Percentiles rank a stretch among this genome's conserved stretches.
phyloP scores from a whole-genome alignment of 495 filamentous ascomycete genomes.

The Lasiosphaeria ovina region DNA sequence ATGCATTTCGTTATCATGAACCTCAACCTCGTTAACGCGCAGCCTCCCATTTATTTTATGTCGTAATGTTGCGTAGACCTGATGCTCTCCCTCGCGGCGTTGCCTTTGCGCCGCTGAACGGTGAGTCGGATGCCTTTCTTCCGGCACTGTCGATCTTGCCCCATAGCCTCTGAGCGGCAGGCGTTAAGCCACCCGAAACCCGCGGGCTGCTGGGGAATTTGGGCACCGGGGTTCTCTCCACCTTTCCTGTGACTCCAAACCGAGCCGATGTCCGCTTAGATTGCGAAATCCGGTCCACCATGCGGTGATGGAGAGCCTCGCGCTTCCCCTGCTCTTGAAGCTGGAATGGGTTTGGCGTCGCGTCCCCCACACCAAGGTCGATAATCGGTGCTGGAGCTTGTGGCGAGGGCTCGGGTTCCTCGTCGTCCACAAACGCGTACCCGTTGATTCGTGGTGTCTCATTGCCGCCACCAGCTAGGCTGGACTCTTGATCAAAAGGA shows the following conservation, averaged over 20 bases:
- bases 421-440: constrained; percentile 91
- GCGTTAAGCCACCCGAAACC: constrained; percentile 62
- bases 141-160: constrained; percentile 59
- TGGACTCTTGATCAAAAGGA: constrained; percentile 62
- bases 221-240: constrained; percentile 61
- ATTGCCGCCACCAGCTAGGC: constrained; percentile 54
- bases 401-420: constrained; percentile 46
- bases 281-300: constrained; percentile 83
- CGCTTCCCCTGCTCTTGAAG: constrained; percentile 72
- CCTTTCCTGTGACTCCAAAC: constrained; percentile 52
- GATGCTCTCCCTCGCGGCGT: constrained; percentile 27
- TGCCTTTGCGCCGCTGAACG: constrained; percentile 40
- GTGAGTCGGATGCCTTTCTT: constrained; percentile 46
- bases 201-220: constrained; percentile 75
- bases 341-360: constrained; percentile 76
- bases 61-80: constrained; percentile 24
- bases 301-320: constrained; percentile 80
- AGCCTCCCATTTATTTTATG: constrained; percentile 1
- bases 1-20: not conserved
- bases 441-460: constrained; percentile 90
- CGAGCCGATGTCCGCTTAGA: constrained; percentile 58
- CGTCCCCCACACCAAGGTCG: constrained; percentile 58
- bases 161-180: constrained; percentile 78
- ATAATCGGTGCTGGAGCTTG: constrained; percentile 29
- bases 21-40: not conserved